Evolutionary conservation across 805 yeast genomes (phyloP), one percentile per base, ranked within the genome.

Genomic region (Candida jianshihensis): DNA sequence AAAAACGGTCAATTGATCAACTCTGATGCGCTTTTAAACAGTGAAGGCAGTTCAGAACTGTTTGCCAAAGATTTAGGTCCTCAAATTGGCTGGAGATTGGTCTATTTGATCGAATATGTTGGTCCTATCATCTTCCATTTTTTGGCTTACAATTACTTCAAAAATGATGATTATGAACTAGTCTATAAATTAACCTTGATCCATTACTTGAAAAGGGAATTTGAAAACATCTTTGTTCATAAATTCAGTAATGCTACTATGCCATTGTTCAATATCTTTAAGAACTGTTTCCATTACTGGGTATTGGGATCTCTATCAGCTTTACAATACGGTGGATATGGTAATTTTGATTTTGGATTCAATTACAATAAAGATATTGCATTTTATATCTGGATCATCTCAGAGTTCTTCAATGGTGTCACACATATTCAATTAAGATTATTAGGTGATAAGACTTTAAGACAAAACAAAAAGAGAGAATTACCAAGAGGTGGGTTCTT

Each of bases 201-300:
- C 41, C 98, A 92, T 62, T 92, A 83, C 54, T 41, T 76, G 45
- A 92, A 92, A 64, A 78, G 98, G 57, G 97, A 88, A 59, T 71
- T 72, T 45, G 98, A 92, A 63, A 87, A 96, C 8, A 46, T 82
- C 18, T 79, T 76, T 53, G 79, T 92, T 35, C 98, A 92, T 63
- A 70, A 73, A 42, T 92, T 92, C 56, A 84, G 96, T 17, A 68
- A 78, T 40, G 78, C 86, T 19, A 92, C 98, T 12, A 92, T 92
- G 98, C 98, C 98, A 4, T 51, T 83, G 30, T 73, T 76, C 57
- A 84, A 87, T 60, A 62, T 92, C 40, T 84, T 90, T 71, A 87
- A 89, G 63, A 92, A 92, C 65, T 80, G 88, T 27, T 67, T 73
- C 46, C 97, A 92, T 59, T 92, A 92, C 63, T 90, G 97, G 97